Conservation (phyloP, 768 basidiomycete species). For the Tylopilus balloui region DNA sequence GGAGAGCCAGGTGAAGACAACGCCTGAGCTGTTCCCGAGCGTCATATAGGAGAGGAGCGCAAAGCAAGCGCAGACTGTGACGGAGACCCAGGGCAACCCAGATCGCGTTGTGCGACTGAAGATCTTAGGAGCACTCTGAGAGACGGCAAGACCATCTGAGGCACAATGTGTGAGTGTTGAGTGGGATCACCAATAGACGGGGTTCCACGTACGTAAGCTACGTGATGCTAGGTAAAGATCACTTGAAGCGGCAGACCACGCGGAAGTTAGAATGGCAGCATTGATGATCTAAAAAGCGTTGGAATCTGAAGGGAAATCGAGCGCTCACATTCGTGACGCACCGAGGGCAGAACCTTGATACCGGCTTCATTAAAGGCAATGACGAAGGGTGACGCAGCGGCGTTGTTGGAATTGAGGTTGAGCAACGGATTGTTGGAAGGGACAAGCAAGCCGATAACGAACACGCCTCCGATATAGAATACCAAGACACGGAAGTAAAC, state of each 20-base stretch:
- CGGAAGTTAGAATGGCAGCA: constrained; percentile 41
- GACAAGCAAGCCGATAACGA: constrained; percentile 48
- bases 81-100: constrained; percentile 45
- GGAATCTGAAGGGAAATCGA: neutral
- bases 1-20: constrained; percentile 43
- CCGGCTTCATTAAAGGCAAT: constrained; percentile 54
- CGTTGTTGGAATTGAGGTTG: constrained; percentile 34
- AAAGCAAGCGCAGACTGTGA: constrained; percentile 29
- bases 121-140: constrained; percentile 50
- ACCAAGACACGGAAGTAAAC: constrained; percentile 45
- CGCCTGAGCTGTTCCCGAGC: constrained; percentile 32
- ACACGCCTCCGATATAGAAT: constrained; percentile 38
- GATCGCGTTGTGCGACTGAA: constrained; percentile 38
- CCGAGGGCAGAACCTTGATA: constrained; percentile 53
- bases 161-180: constrained; percentile 16
- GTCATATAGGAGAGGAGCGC: constrained; percentile 41
- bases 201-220: constrained; percentile 31
- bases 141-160: constrained; percentile 50
- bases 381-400: constrained; percentile 51
- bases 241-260: constrained; percentile 41
- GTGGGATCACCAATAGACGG: neutral
- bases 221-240: constrained; percentile 39
- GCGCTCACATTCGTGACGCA: constrained; percentile 13
- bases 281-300: constrained; percentile 28
- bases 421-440: constrained; percentile 43